A percentile compares a stretch with the other conserved stretches of the same genome.
phyloP scores from a whole-genome alignment of 1,284 basidiomycete genomes.

The Ustilago hordei region DNA sequence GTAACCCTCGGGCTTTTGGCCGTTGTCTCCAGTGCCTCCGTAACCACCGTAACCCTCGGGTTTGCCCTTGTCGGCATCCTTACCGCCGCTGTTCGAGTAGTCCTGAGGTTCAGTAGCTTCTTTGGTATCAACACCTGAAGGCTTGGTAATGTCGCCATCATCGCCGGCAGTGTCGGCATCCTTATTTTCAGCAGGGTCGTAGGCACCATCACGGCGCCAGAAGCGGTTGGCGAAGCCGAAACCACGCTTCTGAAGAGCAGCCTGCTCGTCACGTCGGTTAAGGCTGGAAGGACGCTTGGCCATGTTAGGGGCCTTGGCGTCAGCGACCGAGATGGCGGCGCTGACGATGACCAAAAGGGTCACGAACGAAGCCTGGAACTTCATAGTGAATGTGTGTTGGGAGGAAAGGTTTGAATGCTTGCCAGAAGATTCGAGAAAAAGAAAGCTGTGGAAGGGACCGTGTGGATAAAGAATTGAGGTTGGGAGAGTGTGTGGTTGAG shows the following conservation, averaged over 20 bases:
- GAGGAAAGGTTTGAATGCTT: conserved; percentile 24
- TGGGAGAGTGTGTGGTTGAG: conserved; percentile 3
- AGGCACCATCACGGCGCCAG: conserved; percentile 30
- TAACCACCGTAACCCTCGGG: background rate
- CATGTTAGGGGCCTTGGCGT: conserved; percentile 25
- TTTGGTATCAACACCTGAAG: background rate
- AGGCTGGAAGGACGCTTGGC: conserved; percentile 45
- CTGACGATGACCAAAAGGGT: conserved; percentile 44
- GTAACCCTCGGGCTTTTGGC: background rate
- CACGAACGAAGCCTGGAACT: conserved; percentile 47
- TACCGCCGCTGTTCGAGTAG: conserved; percentile 10
- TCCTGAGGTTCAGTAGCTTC: conserved; percentile 10
- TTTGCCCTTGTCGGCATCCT: background rate
- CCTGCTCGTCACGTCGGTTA: conserved; percentile 31
- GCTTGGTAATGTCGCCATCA: conserved; percentile 9
- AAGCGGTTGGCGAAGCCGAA: conserved; percentile 30
- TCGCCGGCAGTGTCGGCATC: conserved; percentile 10
- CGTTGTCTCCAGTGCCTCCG: background rate
- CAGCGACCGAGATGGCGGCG: conserved; percentile 51
- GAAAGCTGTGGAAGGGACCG: conserved; percentile 4
- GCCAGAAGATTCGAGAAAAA: conserved; percentile 31
- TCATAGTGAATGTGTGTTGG: conserved; percentile 27
- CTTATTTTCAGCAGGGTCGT: conserved; percentile 2
- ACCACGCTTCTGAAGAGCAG: conserved; percentile 31
- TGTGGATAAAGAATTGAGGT: conserved; percentile 2